Evolutionary conservation across 495 filamentous ascomycete genomes (phyloP).

Genomic region (Tetracladium marchalianum): DNA sequence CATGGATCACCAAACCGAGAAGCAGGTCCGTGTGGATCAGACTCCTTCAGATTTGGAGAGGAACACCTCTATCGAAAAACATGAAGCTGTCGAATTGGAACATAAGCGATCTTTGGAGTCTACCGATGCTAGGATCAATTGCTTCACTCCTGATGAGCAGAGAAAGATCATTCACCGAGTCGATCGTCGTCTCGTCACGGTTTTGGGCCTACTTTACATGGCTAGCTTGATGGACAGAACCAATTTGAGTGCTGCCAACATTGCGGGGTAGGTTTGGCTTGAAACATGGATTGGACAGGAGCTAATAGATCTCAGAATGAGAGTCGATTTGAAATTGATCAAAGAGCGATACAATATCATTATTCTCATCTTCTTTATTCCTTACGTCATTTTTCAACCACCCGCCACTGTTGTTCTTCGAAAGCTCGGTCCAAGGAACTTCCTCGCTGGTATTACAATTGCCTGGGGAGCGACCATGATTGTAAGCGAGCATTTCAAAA

Average conservation of each 20-base stretch:
- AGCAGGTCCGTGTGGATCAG: no score
- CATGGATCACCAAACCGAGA: no score
- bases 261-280: conserved; percentile 35
- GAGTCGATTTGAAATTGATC: not conserved
- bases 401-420: conserved; percentile 46
- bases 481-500: conserved; percentile 23
- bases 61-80: not conserved
- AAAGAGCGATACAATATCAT: conserved; percentile 35
- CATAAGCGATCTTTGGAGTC: not conserved
- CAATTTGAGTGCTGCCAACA: conserved; percentile 51
- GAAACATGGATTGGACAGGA: no score
- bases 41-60: conserved; percentile 1
- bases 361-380: conserved; percentile 55
- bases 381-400: conserved; percentile 55
- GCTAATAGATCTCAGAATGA: not conserved
- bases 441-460: conserved; percentile 42
- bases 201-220: conserved; percentile 55
- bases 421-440: conserved; percentile 49
- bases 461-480: conserved; percentile 38
- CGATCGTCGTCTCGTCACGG: conserved; percentile 53
- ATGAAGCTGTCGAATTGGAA: conserved; percentile 7
- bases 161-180: conserved; percentile 45
- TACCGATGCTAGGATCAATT: conserved; percentile 6
- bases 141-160: conserved; percentile 27
- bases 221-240: conserved; percentile 60